These are phyloP conservation scores for Cladosporium sphaerospermum DNA, from an alignment of 2,329 filamentous ascomycete species.

Conservation along the genomic window DNA sequence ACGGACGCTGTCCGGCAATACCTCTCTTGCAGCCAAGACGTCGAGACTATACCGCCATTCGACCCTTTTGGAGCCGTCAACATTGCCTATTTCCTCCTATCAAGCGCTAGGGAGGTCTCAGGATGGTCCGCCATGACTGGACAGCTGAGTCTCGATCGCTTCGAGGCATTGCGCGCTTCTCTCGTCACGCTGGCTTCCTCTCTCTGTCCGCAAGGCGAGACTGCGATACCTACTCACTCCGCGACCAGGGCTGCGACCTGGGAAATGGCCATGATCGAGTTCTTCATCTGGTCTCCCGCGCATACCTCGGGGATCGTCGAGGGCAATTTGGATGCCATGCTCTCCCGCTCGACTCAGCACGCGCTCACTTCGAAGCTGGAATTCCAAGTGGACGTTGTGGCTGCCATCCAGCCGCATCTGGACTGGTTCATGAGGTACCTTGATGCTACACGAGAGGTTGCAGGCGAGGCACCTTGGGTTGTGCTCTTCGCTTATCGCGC, in stretches of 20 bases:
- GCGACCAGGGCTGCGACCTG: constrained; percentile 6
- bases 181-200: constrained; percentile 4
- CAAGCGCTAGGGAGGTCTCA: constrained; percentile 9
- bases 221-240: neutral
- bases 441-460: neutral
- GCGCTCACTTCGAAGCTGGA: neutral
- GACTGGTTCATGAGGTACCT: constrained; percentile 9
- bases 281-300: constrained; percentile 11
- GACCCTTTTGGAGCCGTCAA: constrained; percentile 10
- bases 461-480: constrained; percentile 1
- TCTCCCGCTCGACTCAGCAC: constrained; percentile 3
- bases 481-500: constrained; percentile 5
- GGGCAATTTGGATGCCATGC: constrained; percentile 1
- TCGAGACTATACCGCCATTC: neutral
- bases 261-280: constrained; percentile 12
- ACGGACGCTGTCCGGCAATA: constrained; percentile 9
- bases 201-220: neutral
- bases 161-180: constrained; percentile 9
- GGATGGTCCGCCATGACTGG: constrained; percentile 12
- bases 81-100: constrained; percentile 10
- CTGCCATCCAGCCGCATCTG: constrained; percentile 4
- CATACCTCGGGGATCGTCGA: constrained; percentile 8
- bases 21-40: constrained; percentile 1
- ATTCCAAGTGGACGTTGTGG: neutral
- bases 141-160: constrained; percentile 8